These are phyloP conservation scores for Serendipita vermifera DNA, from an alignment of 768 basidiomycete genomes.

Conservation along the genomic window DNA sequence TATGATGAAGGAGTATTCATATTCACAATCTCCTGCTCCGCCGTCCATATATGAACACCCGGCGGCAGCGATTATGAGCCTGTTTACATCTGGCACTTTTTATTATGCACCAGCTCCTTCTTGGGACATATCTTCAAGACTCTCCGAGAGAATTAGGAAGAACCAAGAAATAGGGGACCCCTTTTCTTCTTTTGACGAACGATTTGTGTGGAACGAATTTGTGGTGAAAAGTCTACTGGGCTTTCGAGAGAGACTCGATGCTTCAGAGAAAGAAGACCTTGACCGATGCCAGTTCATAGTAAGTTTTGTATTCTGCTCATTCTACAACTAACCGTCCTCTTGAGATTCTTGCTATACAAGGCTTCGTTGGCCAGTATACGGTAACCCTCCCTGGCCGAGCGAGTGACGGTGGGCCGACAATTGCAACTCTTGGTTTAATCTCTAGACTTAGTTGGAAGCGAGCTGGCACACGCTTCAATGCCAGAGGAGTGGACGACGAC, in stretches of 20 bases:
- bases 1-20: conserved; percentile 32
- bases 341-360: conserved; percentile 85
- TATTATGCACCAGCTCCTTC: conserved; percentile 73
- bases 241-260: conserved; percentile 69
- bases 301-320: conserved; percentile 21
- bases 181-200: conserved; percentile 55
- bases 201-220: conserved; percentile 93
- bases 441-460: conserved; percentile 87
- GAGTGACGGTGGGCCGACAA: conserved; percentile 52
- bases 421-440: conserved; percentile 68
- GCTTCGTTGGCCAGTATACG: conserved; percentile 74
- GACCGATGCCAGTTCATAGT: conserved; percentile 80
- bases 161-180: conserved; percentile 32
- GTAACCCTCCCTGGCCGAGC: conserved; percentile 67
- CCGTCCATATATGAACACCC: conserved; percentile 66
- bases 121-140: conserved; percentile 84
- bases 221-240: conserved; percentile 77
- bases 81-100: conserved; percentile 82
- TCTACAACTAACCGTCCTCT: conserved; percentile 14
- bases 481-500: conserved; percentile 89
- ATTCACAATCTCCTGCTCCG: conserved; percentile 30
- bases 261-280: conserved; percentile 53
- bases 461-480: conserved; percentile 95
- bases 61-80: conserved; percentile 77
- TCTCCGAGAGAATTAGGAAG: conserved; percentile 54